These are phyloP conservation scores for Pseudomassariella vexata DNA, from an alignment of 2,329 filamentous ascomycete species.

Conservation along the genomic window DNA sequence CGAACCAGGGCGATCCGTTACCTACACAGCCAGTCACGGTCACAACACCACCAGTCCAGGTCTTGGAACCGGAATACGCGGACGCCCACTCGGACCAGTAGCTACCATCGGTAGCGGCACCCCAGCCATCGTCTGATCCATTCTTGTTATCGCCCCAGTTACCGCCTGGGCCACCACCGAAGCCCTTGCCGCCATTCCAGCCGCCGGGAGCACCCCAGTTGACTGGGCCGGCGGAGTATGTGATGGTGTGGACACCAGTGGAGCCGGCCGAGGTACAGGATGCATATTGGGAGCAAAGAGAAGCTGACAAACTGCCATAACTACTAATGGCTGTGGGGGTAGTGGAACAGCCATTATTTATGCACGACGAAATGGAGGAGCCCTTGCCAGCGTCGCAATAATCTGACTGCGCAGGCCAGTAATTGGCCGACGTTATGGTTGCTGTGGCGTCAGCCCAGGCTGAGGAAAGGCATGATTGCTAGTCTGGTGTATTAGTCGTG, in stretches of 20 bases:
- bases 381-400: conserved; percentile 23
- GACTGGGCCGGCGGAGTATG: conserved; percentile 26
- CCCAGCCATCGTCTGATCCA: conserved; percentile 8
- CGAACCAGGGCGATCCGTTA: conserved; percentile 33
- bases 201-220: conserved; percentile 27
- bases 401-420: conserved; percentile 23
- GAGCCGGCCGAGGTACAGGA: conserved; percentile 32
- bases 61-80: conserved; percentile 21
- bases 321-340: conserved; percentile 20
- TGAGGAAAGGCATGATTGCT: conserved; percentile 38
- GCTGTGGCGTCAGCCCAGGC: conserved; percentile 22
- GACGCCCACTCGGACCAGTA: conserved; percentile 25
- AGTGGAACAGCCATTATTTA: conserved; percentile 19
- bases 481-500: conserved; percentile 6
- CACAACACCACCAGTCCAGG: conserved; percentile 31
- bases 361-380: conserved; percentile 20
- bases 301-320: conserved; percentile 30
- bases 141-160: conserved; percentile 10
- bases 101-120: too few relatives aligned
- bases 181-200: conserved; percentile 9
- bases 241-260: conserved; percentile 33
- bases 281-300: conserved; percentile 32
- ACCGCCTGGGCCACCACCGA: conserved; percentile 4
- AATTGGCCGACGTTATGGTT: conserved; percentile 22
- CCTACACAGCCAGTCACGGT: conserved; percentile 37